Evolutionary conservation across 2,329 filamentous ascomycete species (phyloP), one percentile per base, ranked within the genome.

Genomic region (Colletotrichum sp.): DNA sequence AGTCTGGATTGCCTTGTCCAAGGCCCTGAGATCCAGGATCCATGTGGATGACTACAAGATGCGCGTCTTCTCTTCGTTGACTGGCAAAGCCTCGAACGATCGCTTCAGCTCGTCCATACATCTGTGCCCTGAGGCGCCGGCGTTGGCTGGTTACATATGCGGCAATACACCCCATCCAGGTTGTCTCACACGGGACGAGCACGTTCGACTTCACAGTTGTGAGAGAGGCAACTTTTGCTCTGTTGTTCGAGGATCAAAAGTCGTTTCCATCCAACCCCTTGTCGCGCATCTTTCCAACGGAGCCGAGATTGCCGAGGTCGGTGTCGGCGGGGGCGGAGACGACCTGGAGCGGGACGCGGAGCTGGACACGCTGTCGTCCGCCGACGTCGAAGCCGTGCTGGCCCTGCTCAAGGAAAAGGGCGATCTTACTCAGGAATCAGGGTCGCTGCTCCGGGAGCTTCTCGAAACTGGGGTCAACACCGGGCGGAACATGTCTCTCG

Each of bases 41-140:
- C 96, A 98, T 79, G 91, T 98, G 4, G 95, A 98, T 81, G 86
- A 91, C 18, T 98, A 98, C 81, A 95, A 96, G 78, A 87, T 93
- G 80, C 85, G 89, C 1, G 87, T 98, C 0, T 98, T 97, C 80
- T 86, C 86, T 55, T 91, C 93, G 2, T 89, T 96, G 0, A 84
- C 89, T 7, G 84, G 84, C 2, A 88, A 86, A 21, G 79, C 84
- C 3, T 81, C 85, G 1, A 85, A 87, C 2, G 81, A 81, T 66
- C 83, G 81, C 61, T 86, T 87, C 77, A 82, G 82, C 2, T 55
- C 82, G 14, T 84, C 88, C 77, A 83, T 82, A 34, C 88, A 87
- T 77, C 80, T 89, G 6, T 84, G 88, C 14, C 86, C 87, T 7
- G 93, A 95, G 80, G 93, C 91, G 0, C 88, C 94, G 4, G 90